Conservation (phyloP, 345 rosid species). For the Eucalyptus rudis region DNA sequence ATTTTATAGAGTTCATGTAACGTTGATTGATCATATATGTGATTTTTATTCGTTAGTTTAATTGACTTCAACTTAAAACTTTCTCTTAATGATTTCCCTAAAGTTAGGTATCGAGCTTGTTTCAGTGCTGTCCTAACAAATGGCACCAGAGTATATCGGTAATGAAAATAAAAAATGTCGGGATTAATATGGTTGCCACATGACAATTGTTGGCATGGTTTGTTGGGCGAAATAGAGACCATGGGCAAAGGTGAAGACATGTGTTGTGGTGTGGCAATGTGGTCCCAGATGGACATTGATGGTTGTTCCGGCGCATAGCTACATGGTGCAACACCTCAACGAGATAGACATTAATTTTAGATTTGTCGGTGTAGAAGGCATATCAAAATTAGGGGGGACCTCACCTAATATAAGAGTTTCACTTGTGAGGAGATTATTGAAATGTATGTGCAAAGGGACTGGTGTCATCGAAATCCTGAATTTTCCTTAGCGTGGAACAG, state of each 20-base stretch:
- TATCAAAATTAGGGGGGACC: not conserved
- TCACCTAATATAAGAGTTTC: not conserved
- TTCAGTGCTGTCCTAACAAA: rapidly evolving
- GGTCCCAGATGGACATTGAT: not conserved
- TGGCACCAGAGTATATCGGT: rapidly evolving
- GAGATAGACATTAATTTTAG: not conserved
- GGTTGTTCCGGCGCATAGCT: rapidly evolving
- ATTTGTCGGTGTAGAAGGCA: not conserved
- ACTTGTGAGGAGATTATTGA: not conserved
- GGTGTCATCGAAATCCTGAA: not conserved
- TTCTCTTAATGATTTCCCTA: not conserved
- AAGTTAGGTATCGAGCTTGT: not conserved
- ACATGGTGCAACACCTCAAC: not conserved
- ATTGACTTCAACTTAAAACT: not conserved
- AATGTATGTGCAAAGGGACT: not conserved
- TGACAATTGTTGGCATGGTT: not conserved
- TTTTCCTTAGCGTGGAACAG: not conserved
- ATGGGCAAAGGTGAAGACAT: not conserved
- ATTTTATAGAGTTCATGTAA: not conserved
- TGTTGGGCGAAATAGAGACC: not conserved
- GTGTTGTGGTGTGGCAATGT: not conserved
- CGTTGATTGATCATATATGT: not conserved
- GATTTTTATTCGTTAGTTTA: not conserved
- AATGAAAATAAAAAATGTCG: not conserved
- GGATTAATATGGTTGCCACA: not conserved